Base-by-base conservation (phyloP, 2,329 filamentous ascomycete species). In the Fusarium sublunatum region DNA sequence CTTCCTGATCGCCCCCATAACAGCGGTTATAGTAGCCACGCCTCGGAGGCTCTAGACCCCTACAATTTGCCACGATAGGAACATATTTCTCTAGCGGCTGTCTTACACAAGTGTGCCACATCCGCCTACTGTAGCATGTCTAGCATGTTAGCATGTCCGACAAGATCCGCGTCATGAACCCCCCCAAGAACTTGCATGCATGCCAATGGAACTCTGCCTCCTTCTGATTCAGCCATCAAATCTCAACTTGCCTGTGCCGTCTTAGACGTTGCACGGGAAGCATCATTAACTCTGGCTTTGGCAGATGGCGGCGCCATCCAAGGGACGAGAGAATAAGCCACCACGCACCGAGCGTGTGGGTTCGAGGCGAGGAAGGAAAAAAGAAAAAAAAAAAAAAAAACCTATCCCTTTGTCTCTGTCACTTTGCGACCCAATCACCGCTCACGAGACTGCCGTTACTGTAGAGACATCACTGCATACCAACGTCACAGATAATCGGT, bases 151-250 rank as follows among this genome's bases (percentile, higher is more conserved):
- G 9, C 36, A 45, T 59, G 62, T 53, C 61, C 64, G 59, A 60
- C 58, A 55, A 64, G 46, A 54, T 54, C 59, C 62, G 67, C 61
- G 66, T 64, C 57, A 64, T 66, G 64, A 70, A 69, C 64, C 64
- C 53, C 36, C 45, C 28, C 47, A 22, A 36, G 42, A 47, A 31
- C 29, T 49, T 36, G 48, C 46, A 51, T 35, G 32, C 25, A 47
- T 38, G 19, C 19, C 32, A 11, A 34, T 34, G 13, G 31, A 34
- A 36, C 31, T 31, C 35, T 11, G 28, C 32, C 28, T 46, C 26
- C 31, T 41, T 35, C 35, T 49, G 44, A 29, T 26, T 39, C 40
- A 45, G 42, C 41, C 41, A 24, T 39, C 53, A 47, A 52, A 38
- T 36, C 4, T 19, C 35, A 56, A 40, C 55, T 58, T 57, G 39